Evolutionary conservation across 1,284 basidiomycete species (phyloP), one percentile per base, ranked within the genome.

Genomic region (Tremellales sp.): DNA sequence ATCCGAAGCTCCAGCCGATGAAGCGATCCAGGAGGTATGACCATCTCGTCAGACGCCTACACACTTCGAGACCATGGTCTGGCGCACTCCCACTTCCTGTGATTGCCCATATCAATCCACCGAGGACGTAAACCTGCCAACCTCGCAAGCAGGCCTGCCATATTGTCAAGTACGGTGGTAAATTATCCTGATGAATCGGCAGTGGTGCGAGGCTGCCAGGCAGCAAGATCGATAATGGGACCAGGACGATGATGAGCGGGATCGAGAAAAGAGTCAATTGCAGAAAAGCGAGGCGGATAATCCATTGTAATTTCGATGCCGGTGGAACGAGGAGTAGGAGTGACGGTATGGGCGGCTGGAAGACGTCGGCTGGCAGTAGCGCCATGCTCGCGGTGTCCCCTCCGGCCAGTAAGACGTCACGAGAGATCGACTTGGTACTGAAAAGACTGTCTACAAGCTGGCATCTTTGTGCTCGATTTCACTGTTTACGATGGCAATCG

Each of bases 161-260:
- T 17, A 35, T 21, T 5, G 46, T 15, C 10, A 19, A 10, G 11
- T 39, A 13, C 2, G 56, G 56, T 8, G 56, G 53, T 13, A 52
- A 35, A 24, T 54, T 57, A 36, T 54, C 46, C 4, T 49, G 56
- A 36, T 57, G 52, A 8, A 57, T 43, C 15, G 56, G 27, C 15
- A 53, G 25, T 19, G 48, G 52, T 3, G 54, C 40, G 36, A 44
- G 37, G 31, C 44, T 23, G 15, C 19, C 33, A 12, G 24, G 45
- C 21, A 52, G 33, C 22, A 49, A 15, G 19, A 57, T 27, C 3
- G 54, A 56, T 25, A 54, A 23, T 3, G 57, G 57, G 23, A 46
- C 39, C 26, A 54, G 42, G 44, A 52, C 19, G 7, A 47, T 2
- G 5, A 49, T 44, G 15, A 54, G 39, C 1, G 56, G 53, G 26